Percentiles rank a stretch among this genome's conserved stretches.
These are phyloP conservation scores for Wickerhamiella nectarea DNA, from an alignment of 805 yeast species.

Conservation along the genomic window DNA sequence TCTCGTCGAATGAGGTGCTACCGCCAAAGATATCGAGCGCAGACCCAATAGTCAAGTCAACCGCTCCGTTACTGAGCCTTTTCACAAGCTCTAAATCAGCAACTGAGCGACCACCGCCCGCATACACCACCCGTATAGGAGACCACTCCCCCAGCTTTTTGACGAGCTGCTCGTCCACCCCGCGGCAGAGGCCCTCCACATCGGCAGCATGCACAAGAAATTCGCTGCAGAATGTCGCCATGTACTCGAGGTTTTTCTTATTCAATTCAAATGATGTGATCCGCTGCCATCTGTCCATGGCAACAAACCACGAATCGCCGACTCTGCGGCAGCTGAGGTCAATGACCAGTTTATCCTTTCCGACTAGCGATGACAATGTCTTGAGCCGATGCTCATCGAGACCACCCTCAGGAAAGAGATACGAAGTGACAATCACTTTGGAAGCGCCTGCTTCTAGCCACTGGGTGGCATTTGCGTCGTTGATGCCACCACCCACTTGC, in stretches of 20 bases:
- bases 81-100: slow-evolving; percentile 57
- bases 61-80: slow-evolving; percentile 58
- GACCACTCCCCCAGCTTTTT: slow-evolving; percentile 62
- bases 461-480: slow-evolving; percentile 47
- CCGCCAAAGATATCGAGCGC: slow-evolving; percentile 96
- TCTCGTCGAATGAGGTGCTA: slow-evolving; percentile 57
- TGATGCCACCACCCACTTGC: slow-evolving; percentile 93
- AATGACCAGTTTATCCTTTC: slow-evolving; percentile 55
- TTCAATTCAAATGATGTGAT: slow-evolving; percentile 52
- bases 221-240: slow-evolving; percentile 64
- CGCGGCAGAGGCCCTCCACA: slow-evolving; percentile 91
- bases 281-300: slow-evolving; percentile 96
- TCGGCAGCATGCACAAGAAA: slow-evolving; percentile 95
- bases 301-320: slow-evolving; percentile 68
- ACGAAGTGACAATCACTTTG: slow-evolving; percentile 84
- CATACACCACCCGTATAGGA: slow-evolving; percentile 70
- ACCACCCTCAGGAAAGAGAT: slow-evolving; percentile 61
- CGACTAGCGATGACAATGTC: slow-evolving; percentile 40
- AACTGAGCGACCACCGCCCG: slow-evolving; percentile 84
- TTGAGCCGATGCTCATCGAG: slow-evolving; percentile 40
- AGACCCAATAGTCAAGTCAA: slow-evolving; percentile 87
- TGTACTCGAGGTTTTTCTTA: slow-evolving; percentile 36
- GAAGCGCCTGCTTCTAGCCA: slow-evolving; percentile 76
- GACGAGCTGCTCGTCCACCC: slow-evolving; percentile 77
- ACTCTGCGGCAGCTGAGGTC: slow-evolving; percentile 71